Evolutionary conservation across 768 basidiomycete species (phyloP).

Genomic region (Pleurotus giganteus): DNA sequence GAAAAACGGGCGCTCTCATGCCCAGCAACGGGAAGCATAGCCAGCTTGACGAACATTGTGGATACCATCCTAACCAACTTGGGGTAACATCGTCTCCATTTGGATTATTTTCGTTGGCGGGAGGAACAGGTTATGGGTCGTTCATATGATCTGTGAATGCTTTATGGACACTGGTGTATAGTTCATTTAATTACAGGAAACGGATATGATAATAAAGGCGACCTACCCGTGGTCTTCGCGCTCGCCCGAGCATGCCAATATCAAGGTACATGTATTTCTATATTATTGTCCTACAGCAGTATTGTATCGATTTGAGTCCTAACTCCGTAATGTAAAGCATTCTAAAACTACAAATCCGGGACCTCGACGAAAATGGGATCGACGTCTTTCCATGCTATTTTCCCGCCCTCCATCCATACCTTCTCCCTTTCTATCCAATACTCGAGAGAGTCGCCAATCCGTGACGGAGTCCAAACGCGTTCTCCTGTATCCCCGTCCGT

Average conservation of each 20-base stretch:
- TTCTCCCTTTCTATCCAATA: constrained; percentile 84
- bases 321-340: constrained; percentile 17
- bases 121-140: no score
- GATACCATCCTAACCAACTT: not conserved
- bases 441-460: constrained; percentile 52
- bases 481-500: constrained; percentile 90
- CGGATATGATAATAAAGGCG: no score
- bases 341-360: constrained; percentile 23
- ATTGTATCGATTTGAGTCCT: no score
- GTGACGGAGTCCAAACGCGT: constrained; percentile 77
- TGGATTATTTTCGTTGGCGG: no score
- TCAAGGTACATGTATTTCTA: no score
- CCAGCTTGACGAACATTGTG: not conserved
- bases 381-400: constrained; percentile 60
- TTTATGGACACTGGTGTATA: no score
- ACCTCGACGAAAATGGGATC: constrained; percentile 83
- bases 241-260: no score
- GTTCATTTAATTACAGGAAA: no score
- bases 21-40: not conserved
- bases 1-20: not conserved
- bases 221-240: no score
- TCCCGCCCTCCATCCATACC: constrained; percentile 46
- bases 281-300: no score
- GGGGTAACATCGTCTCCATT: not conserved
- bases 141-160: no score